phyloP scores from a whole-genome alignment of 148 eudicot genomes.

The Nyssa sinensis region DNA sequence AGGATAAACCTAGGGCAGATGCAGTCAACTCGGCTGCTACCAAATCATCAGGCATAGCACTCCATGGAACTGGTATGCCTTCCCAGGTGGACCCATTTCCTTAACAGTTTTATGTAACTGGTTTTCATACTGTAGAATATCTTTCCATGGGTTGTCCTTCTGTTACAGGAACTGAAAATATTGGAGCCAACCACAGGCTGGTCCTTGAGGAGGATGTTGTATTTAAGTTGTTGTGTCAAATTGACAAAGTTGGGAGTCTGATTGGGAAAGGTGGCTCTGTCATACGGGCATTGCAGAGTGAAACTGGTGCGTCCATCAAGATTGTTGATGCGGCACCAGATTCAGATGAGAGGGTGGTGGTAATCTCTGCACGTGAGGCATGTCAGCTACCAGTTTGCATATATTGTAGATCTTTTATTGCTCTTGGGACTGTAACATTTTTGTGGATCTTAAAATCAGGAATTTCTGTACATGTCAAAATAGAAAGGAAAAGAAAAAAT shows the following conservation, averaged over 20 bases:
- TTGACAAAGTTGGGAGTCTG: slow-evolving; percentile 52
- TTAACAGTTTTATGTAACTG: slow-evolving; percentile 16
- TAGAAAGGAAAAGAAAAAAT: too few relatives aligned
- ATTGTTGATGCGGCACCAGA: slow-evolving; percentile 45
- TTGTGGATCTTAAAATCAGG: too few relatives aligned
- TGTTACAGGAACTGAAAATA: slow-evolving; percentile 23
- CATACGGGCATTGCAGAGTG: slow-evolving; percentile 41
- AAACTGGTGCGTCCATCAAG: slow-evolving; percentile 63
- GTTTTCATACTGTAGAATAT: slow-evolving; percentile 22
- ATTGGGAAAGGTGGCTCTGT: slow-evolving; percentile 62
- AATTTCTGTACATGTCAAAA: too few relatives aligned
- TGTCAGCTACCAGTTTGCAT: slow-evolving; percentile 17
- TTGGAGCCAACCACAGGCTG: slow-evolving; percentile 40
- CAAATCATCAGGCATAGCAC: slow-evolving; percentile 14
- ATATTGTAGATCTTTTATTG: slow-evolving; percentile 1
- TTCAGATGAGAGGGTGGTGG: slow-evolving; percentile 52
- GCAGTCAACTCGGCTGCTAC: slow-evolving; percentile 11
- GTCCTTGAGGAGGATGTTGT: slow-evolving; percentile 54
- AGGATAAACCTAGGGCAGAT: slow-evolving; percentile 44
- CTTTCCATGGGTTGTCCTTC: slow-evolving; percentile 32
- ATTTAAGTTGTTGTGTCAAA: slow-evolving; percentile 46
- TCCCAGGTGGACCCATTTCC: slow-evolving; percentile 23
- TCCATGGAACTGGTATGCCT: slow-evolving; percentile 31
- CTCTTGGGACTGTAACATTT: background rate
- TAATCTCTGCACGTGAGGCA: slow-evolving; percentile 62